Conservation (phyloP, 768 basidiomycete species). For the Jaapia argillacea region DNA sequence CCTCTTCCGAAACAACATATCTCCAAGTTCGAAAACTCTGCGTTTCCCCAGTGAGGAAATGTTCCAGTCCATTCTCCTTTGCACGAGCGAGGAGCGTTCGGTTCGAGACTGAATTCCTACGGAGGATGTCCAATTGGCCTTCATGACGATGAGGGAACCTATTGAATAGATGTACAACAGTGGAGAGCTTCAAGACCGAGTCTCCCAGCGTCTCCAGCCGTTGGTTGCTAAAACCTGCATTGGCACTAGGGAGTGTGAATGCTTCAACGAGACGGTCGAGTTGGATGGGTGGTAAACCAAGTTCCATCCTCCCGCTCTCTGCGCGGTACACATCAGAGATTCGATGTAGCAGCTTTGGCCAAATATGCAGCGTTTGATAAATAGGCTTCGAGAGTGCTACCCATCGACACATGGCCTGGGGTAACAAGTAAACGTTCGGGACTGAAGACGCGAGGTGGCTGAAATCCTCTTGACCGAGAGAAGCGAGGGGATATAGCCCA, state of each 20-base stretch:
- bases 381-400: conserved; percentile 42
- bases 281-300: conserved; percentile 51
- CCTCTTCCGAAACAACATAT: conserved; percentile 30
- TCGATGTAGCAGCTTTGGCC: conserved; percentile 61
- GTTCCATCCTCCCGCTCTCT: conserved; percentile 34
- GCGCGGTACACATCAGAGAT: conserved; percentile 59
- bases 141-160: conserved; percentile 71
- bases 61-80: conserved; percentile 50
- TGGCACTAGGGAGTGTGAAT: conserved; percentile 60
- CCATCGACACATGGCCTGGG: conserved; percentile 40
- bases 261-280: conserved; percentile 59
- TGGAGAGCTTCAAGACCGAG: conserved; percentile 66
- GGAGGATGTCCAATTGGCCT: conserved; percentile 64
- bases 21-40: conserved; percentile 49
- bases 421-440: conserved; percentile 22
- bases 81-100: conserved; percentile 59
- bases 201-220: conserved; percentile 85
- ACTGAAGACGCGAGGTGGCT: conserved; percentile 7
- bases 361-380: conserved; percentile 38
- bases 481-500: conserved; percentile 26
- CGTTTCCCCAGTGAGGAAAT: conserved; percentile 51
- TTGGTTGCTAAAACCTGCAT: conserved; percentile 67
- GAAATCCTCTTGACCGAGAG: conserved; percentile 2
- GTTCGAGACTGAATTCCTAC: conserved; percentile 61
- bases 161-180: conserved; percentile 70